A percentile compares a stretch with the other conserved stretches of the same genome.
phyloP scores from a whole-genome alignment of 805 yeast species.

The Barnettozyma sucrosica region DNA sequence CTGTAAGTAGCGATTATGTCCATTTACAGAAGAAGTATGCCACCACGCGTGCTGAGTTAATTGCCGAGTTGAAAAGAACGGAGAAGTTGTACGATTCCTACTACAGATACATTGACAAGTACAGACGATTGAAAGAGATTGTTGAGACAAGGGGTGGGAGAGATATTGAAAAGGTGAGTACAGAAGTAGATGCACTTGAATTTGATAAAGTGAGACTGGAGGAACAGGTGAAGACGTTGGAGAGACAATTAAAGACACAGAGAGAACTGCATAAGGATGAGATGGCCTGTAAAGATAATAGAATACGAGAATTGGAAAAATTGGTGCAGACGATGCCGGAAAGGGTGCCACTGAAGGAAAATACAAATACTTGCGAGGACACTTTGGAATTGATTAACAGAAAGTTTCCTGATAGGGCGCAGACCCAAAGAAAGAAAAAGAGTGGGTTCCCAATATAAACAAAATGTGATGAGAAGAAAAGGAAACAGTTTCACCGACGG shows the following conservation, averaged over 20 bases:
- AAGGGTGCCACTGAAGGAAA: slow-evolving; percentile 5
- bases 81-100: slow-evolving; percentile 32
- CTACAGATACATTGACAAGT: slow-evolving; percentile 27
- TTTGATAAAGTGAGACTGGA: slow-evolving; percentile 26
- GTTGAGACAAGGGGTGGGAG: background rate
- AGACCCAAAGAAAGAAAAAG: background rate
- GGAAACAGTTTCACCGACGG: no score
- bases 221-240: slow-evolving; percentile 22
- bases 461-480: background rate
- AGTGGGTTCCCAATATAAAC: background rate
- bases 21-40: slow-evolving; percentile 21
- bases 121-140: slow-evolving; percentile 22
- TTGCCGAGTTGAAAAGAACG: slow-evolving; percentile 29
- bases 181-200: slow-evolving; percentile 21
- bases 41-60: slow-evolving; percentile 27
- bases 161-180: slow-evolving; percentile 13
- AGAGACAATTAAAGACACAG: background rate
- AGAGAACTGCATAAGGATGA: slow-evolving; percentile 11
- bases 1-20: slow-evolving; percentile 5
- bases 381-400: slow-evolving; percentile 5
- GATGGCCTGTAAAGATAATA: slow-evolving; percentile 25
- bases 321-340: slow-evolving; percentile 2
- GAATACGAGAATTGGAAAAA: slow-evolving; percentile 27
- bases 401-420: slow-evolving; percentile 4
- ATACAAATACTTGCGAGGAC: slow-evolving; percentile 2